phyloP scores from a whole-genome alignment of 2,329 filamentous ascomycete genomes.

The Huntiella savannae region DNA sequence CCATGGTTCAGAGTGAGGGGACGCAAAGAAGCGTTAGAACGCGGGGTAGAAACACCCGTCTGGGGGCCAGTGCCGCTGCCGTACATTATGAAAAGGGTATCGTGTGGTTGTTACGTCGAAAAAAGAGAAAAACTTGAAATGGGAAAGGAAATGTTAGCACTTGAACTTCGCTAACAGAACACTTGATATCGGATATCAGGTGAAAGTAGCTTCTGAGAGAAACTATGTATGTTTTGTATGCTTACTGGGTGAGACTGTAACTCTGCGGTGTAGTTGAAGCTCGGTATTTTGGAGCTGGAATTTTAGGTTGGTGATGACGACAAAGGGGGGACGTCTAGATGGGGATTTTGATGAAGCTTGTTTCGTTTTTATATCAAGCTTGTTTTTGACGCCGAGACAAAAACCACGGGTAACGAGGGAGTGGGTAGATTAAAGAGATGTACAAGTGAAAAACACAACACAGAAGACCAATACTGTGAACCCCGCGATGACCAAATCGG shows the following conservation, averaged over 20 bases:
- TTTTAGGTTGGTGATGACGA: not conserved
- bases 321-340: not conserved
- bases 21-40: constrained; percentile 80
- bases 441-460: constrained; percentile 11
- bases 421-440: constrained; percentile 2
- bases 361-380: too few relatives aligned
- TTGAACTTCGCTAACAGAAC: too few relatives aligned
- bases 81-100: constrained; percentile 47
- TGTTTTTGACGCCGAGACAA: not conserved
- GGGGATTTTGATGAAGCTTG: too few relatives aligned
- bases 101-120: not conserved
- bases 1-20: constrained; percentile 83
- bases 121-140: not conserved
- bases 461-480: constrained; percentile 8
- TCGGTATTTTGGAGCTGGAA: not conserved
- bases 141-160: not conserved
- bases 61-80: constrained; percentile 66
- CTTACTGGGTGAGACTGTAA: too few relatives aligned
- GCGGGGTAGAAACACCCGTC: constrained; percentile 91
- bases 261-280: too few relatives aligned
- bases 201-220: not conserved
- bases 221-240: not conserved
- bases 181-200: too few relatives aligned
- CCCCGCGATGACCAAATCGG: constrained; percentile 9
- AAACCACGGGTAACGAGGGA: constrained; percentile 3